phyloP scores from a whole-genome alignment of 1,284 basidiomycete species.

The Microbotryum violaceum region DNA sequence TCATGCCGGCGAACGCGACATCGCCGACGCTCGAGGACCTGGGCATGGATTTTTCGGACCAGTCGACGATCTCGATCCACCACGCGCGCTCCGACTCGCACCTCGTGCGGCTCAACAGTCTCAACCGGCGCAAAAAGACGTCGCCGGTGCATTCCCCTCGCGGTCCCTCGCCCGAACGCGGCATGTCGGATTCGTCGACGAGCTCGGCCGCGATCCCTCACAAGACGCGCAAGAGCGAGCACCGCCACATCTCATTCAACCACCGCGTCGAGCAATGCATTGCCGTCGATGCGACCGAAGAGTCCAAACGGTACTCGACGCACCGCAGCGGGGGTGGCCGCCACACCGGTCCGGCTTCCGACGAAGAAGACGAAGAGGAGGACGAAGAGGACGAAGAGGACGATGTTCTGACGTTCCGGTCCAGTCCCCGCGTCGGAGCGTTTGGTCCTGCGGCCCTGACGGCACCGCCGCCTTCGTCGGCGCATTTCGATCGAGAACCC shows the following conservation, averaged over 20 bases:
- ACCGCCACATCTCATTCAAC: conserved; percentile 92
- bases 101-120: conserved; percentile 30
- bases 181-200: conserved; percentile 23
- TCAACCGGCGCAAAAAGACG: conserved; percentile 19
- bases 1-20: conserved; percentile 49
- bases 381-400: conserved; percentile 53
- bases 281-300: conserved; percentile 57
- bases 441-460: conserved; percentile 14
- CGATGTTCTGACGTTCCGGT: conserved; percentile 50
- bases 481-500: conserved; percentile 22
- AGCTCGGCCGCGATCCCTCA: conserved; percentile 4
- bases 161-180: conserved; percentile 22
- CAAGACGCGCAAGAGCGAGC: conserved; percentile 34
- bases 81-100: conserved; percentile 29
- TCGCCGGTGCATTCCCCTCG: conserved; percentile 24
- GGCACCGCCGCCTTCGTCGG: not conserved
- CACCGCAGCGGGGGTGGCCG: conserved; percentile 4
- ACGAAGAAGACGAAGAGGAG: conserved; percentile 41
- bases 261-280: conserved; percentile 97
- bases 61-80: conserved; percentile 25
- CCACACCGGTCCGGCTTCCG: not conserved
- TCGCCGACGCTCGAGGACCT: conserved; percentile 43
- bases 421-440: conserved; percentile 24
- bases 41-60: conserved; percentile 27
- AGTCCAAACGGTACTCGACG: conserved; percentile 11